These are phyloP conservation scores for Antrodiella citrinella DNA, from an alignment of 768 basidiomycete genomes.

Conservation along the genomic window DNA sequence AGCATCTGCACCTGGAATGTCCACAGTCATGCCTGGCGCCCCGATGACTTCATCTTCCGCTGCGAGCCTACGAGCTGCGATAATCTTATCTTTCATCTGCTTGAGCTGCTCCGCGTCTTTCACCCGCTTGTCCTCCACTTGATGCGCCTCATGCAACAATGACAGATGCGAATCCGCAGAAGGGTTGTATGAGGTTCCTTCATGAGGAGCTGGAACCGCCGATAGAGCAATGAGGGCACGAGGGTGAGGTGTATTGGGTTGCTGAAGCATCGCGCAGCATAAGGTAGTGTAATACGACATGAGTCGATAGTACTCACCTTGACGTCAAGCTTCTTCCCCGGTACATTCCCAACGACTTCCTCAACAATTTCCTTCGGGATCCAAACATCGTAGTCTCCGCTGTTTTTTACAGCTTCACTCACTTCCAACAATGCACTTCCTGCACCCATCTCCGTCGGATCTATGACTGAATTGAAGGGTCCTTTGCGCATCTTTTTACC, in stretches of 20 bases:
- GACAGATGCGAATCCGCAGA: slow-evolving; percentile 63
- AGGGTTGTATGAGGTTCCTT: slow-evolving; percentile 88
- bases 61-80: slow-evolving; percentile 32
- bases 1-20: slow-evolving; percentile 25
- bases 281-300: not conserved
- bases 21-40: slow-evolving; percentile 54
- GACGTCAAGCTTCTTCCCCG: slow-evolving; percentile 27
- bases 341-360: slow-evolving; percentile 33
- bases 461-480: slow-evolving; percentile 63
- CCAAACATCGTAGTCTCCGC: slow-evolving; percentile 66
- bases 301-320: slow-evolving; percentile 37
- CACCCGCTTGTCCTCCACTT: slow-evolving; percentile 52
- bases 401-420: slow-evolving; percentile 60
- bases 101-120: slow-evolving; percentile 45
- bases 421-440: slow-evolving; percentile 61
- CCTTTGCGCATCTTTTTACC: slow-evolving; percentile 64
- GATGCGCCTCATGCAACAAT: slow-evolving; percentile 59
- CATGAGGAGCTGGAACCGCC: slow-evolving; percentile 65
- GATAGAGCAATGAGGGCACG: slow-evolving; percentile 51
- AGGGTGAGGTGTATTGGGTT: slow-evolving; percentile 38
- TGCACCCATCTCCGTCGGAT: slow-evolving; percentile 56
- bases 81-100: slow-evolving; percentile 48
- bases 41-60: slow-evolving; percentile 24
- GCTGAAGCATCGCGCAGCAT: slow-evolving; percentile 24
- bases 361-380: slow-evolving; percentile 21